These are phyloP conservation scores for Lactifluus volemus DNA, from an alignment of 768 basidiomycete species.

Conservation along the genomic window DNA sequence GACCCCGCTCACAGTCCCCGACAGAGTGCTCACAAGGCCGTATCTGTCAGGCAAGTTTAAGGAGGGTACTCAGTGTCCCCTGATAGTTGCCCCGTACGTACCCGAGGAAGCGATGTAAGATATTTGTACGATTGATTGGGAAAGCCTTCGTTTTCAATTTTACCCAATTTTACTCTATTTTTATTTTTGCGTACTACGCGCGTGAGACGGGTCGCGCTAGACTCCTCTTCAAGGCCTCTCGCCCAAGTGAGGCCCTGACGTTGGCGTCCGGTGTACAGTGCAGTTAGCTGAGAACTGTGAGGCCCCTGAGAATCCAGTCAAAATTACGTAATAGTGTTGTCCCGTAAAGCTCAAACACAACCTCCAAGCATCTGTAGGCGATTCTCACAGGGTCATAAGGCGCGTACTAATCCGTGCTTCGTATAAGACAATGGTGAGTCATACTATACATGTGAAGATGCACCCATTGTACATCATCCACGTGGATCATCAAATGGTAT, in stretches of 20 bases:
- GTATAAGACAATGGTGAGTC: too few relatives aligned
- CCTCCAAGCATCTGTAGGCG: too few relatives aligned
- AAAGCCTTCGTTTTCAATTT: not conserved
- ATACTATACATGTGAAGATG: too few relatives aligned
- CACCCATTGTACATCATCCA: too few relatives aligned
- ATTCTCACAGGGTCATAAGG: too few relatives aligned
- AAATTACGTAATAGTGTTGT: too few relatives aligned
- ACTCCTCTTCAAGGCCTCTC: not conserved
- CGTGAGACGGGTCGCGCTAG: not conserved
- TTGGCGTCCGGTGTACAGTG: not conserved
- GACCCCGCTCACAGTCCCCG: not conserved
- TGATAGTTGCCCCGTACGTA: constrained; percentile 13
- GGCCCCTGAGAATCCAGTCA: too few relatives aligned
- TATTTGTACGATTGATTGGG: not conserved
- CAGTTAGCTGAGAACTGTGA: too few relatives aligned
- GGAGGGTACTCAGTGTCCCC: constrained; percentile 20
- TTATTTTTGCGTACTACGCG: not conserved
- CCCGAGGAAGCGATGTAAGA: not conserved
- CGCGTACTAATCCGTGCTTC: too few relatives aligned
- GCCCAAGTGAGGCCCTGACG: not conserved
- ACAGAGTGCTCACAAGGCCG: constrained; percentile 19
- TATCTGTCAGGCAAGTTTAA: constrained; percentile 9
- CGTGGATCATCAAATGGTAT: too few relatives aligned
- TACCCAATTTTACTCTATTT: not conserved
- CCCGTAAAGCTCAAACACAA: too few relatives aligned